Conservation (phyloP, 169 alveolate genomes). For the Cryptosporidium baileyi region DNA sequence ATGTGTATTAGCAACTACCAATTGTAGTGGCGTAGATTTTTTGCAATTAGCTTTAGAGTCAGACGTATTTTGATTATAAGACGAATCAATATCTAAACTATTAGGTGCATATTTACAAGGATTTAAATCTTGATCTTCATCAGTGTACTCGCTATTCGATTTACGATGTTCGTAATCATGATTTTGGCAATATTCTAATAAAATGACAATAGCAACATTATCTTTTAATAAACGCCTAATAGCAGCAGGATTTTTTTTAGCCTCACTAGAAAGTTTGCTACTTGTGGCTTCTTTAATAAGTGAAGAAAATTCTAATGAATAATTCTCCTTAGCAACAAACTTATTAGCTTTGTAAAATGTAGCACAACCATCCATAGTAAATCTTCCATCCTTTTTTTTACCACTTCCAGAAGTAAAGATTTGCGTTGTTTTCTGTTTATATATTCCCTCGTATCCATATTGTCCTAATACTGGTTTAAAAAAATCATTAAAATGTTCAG, state of each 20-base stretch:
- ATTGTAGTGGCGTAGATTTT: slow-evolving; percentile 59
- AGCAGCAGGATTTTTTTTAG: slow-evolving; percentile 75
- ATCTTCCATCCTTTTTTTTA: slow-evolving; percentile 78
- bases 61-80: background rate
- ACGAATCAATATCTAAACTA: too few species aligned
- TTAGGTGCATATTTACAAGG: background rate
- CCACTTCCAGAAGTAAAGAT: slow-evolving; percentile 80
- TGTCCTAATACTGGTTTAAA: slow-evolving; percentile 76
- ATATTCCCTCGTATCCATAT: slow-evolving; percentile 79
- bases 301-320: slow-evolving; percentile 78
- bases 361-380: slow-evolving; percentile 82
- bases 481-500: slow-evolving; percentile 80
- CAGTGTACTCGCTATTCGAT: background rate
- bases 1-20: slow-evolving; percentile 79
- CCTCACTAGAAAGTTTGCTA: slow-evolving; percentile 75
- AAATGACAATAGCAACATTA: slow-evolving; percentile 78
- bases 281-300: slow-evolving; percentile 78
- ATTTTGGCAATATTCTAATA: slow-evolving; percentile 71
- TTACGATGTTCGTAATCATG: too few species aligned
- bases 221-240: slow-evolving; percentile 77
- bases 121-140: background rate
- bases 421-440: slow-evolving; percentile 81
- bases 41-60: background rate
- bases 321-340: slow-evolving; percentile 75
- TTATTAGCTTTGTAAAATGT: slow-evolving; percentile 76